phyloP scores from a whole-genome alignment of 2,329 filamentous ascomycete genomes.

The Pseudocercospora eumusae region DNA sequence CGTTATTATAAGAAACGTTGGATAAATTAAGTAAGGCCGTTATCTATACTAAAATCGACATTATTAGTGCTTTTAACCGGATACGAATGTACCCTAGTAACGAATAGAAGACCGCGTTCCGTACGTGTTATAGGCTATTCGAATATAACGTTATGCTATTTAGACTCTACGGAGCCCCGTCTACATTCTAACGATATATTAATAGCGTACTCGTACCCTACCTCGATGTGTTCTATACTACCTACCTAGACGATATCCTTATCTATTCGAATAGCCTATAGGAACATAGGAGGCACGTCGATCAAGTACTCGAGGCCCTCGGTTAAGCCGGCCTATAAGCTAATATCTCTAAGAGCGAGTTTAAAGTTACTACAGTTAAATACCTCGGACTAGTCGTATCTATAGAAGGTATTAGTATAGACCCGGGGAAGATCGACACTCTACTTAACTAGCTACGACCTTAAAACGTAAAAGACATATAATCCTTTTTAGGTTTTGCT shows the following conservation, averaged over 20 bases:
- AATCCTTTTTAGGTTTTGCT: not conserved
- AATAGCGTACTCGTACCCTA: constrained; percentile 25
- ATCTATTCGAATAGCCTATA: constrained; percentile 30
- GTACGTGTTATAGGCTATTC: no score
- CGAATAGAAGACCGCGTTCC: no score
- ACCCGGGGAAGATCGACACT: constrained; percentile 1
- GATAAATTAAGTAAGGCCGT: no score
- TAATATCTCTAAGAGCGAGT: constrained; percentile 22
- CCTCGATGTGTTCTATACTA: constrained; percentile 28
- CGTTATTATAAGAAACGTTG: no score
- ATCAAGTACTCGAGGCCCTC: constrained; percentile 10
- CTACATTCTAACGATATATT: constrained; percentile 37
- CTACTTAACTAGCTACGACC: constrained; percentile 1
- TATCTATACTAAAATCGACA: no score
- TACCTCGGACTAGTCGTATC: constrained; percentile 26
- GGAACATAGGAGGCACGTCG: not conserved
- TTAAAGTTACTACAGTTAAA: constrained; percentile 17
- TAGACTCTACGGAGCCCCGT: constrained; percentile 28
- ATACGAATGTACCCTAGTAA: constrained; percentile 30
- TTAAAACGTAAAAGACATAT: not conserved
- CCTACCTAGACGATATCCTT: constrained; percentile 40
- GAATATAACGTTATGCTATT: constrained; percentile 36
- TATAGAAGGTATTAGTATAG: no score
- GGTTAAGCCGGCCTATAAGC: constrained; percentile 13
- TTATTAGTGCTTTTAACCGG: constrained; percentile 31